Evolutionary conservation across 2,329 filamentous ascomycete species (phyloP), one percentile per base, ranked within the genome.

Genomic region (Rhynchosporium agropyri): DNA sequence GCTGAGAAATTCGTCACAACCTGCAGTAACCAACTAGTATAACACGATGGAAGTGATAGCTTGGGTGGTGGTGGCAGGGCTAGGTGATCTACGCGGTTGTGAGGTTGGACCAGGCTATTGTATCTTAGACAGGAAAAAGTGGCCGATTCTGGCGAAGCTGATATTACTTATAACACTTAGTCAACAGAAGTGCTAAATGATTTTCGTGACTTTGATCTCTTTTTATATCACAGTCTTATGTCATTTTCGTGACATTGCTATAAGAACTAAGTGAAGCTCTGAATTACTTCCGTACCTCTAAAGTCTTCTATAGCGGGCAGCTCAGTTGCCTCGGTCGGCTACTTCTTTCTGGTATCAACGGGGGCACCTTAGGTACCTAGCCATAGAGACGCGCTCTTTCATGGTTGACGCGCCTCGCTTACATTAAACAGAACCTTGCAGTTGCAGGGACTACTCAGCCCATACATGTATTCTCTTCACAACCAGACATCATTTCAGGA

Each of bases 361-460:
- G 50, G 38, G n/a, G n/a, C n/a, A n/a, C 20, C 20, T 20, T 20
- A 20, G 20, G 20, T 20, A 20, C 20, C 20, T 20, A 20, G 20
- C 20, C 20, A 20, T 1, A 20, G 51, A 49, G 59, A 56, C 59
- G 59, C 59, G 59, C 55, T 48, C 31, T 29, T 13, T 42, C 28
- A 38, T 29, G 8, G 31, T 6, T 20, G 36, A 55, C 59, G 50
- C 59, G 59, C 51, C 48, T 54, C 51, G 51, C 33, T 36, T 54
- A 33, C n/a, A 31, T 8, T 36, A 54, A 54, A 54, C 51, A 54
- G 29, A 59, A 50, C 46, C 43, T 58, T 38, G 31, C 43, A 49
- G 31, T 58, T 38, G 31, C 43, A 49, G 31, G 31, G 38, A 33
- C 53, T 33, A 51, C 13, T 48, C 28, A n/a, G n/a, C 28, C 38